A percentile compares a stretch with the other conserved stretches of the same genome.
Conservation (phyloP, 1,284 basidiomycete species). For the Sporisorium exsertum region DNA sequence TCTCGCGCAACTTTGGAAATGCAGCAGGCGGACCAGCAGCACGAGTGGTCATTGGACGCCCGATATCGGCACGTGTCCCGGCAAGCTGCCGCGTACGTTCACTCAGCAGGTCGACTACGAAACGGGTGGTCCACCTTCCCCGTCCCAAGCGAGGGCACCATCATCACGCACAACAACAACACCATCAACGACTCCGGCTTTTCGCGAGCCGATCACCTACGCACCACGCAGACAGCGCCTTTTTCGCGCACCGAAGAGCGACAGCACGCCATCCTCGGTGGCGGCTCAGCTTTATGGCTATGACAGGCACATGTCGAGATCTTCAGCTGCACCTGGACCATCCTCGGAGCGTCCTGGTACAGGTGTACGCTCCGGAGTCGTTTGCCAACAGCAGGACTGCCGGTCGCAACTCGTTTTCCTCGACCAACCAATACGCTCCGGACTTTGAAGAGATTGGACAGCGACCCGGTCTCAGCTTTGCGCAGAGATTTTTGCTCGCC, state of each 20-base stretch:
- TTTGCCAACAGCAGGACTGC: conserved; percentile 32
- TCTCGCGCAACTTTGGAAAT: conserved; percentile 28
- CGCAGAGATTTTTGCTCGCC: conserved; percentile 76
- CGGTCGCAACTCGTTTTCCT: conserved; percentile 37
- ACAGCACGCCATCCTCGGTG: conserved; percentile 54
- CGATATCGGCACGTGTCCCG: conserved; percentile 10
- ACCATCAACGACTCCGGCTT: conserved; percentile 49
- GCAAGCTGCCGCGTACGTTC: conserved; percentile 54
- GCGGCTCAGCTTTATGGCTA: conserved; percentile 61
- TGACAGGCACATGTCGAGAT: conserved; percentile 33
- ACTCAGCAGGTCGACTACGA: conserved; percentile 65
- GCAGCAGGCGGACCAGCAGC: conserved; percentile 6
- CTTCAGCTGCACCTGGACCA: conserved; percentile 18
- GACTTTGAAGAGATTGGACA: conserved; percentile 62
- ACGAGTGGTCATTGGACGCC: conserved; percentile 23
- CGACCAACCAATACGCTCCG: conserved; percentile 56
- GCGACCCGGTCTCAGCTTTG: conserved; percentile 73
- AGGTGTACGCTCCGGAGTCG: conserved; percentile 11
- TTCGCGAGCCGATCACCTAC: conserved; percentile 28
- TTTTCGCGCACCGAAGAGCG: conserved; percentile 58
- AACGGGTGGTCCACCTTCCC: conserved; percentile 65
- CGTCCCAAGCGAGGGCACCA: conserved; percentile 46
- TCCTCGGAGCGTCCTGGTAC: neutral
- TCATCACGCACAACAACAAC: conserved; percentile 52
- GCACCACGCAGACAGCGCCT: conserved; percentile 29